Evolutionary conservation across 2,329 filamentous ascomycete species (phyloP).

Genomic region (Tolypocladium endophyticum): DNA sequence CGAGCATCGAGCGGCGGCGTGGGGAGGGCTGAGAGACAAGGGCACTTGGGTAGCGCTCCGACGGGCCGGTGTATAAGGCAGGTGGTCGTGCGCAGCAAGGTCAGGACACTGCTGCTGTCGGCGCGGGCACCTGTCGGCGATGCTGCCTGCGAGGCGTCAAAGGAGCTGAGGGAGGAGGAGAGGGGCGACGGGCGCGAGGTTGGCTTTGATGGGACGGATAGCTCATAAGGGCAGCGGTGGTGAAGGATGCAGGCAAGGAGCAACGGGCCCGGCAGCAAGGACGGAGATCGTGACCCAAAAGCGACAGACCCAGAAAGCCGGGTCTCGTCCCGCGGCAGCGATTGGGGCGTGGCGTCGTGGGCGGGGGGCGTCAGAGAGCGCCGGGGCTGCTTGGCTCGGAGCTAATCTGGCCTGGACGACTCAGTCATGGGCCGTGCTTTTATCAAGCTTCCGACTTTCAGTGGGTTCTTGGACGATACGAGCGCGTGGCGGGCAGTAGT

Average conservation of each 20-base stretch:
- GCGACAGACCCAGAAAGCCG: conserved; percentile 4
- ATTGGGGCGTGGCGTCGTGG: background rate
- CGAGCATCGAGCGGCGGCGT: background rate
- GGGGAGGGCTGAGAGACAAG: background rate
- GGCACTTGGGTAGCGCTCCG: background rate
- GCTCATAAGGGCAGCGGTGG: background rate
- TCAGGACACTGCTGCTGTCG: background rate
- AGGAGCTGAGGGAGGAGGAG: background rate
- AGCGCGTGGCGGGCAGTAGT: background rate
- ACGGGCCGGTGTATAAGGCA: background rate
- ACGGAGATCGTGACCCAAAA: background rate
- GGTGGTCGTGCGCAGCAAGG: background rate
- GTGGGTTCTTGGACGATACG: background rate
- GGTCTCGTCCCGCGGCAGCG: conserved; percentile 1
- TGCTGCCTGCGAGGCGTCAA: background rate
- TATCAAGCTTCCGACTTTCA: background rate
- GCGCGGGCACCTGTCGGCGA: background rate
- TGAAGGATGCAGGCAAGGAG: background rate
- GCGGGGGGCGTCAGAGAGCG: background rate
- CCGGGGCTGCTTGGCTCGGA: background rate
- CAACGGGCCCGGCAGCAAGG: background rate
- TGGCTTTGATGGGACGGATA: background rate
- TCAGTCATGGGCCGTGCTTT: background rate
- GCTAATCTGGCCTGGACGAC: background rate
- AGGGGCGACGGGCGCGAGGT: background rate